Percentiles rank a stretch among this genome's conserved stretches.
Conservation (phyloP, 1,284 basidiomycete genomes). For the Mycena citricolor region DNA sequence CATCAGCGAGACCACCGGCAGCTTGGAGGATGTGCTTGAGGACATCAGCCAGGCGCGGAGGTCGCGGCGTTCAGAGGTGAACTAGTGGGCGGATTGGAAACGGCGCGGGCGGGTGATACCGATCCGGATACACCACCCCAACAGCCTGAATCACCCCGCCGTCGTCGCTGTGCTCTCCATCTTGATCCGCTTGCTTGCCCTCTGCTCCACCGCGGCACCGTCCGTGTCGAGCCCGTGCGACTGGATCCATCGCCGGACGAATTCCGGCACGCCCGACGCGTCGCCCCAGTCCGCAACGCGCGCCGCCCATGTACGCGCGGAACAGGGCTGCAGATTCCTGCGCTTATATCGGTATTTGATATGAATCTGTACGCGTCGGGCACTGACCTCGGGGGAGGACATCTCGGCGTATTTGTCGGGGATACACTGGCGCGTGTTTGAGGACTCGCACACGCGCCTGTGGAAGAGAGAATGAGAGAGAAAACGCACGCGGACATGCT, state of each 20-base stretch:
- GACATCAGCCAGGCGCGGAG: too few species aligned
- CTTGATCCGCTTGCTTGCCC: slow-evolving; percentile 31
- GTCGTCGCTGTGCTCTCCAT: too few species aligned
- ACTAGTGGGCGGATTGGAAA: too few species aligned
- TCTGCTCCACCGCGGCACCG: slow-evolving; percentile 24
- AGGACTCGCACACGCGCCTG: too few species aligned
- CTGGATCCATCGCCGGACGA: slow-evolving; percentile 58
- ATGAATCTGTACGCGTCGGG: background rate
- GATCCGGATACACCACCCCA: too few species aligned
- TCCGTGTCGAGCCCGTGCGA: slow-evolving; percentile 49
- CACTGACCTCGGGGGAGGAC: slow-evolving; percentile 47
- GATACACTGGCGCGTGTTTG: too few species aligned
- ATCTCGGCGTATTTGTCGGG: slow-evolving; percentile 42
- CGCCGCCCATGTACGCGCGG: slow-evolving; percentile 65
- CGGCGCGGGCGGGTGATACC: too few species aligned
- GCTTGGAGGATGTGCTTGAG: slow-evolving; percentile 47
- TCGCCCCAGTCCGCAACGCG: slow-evolving; percentile 58
- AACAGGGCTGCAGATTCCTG: slow-evolving; percentile 63
- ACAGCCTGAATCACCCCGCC: too few species aligned
- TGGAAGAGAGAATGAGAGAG: too few species aligned
- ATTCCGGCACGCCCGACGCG: slow-evolving; percentile 18
- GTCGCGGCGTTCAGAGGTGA: too few species aligned
- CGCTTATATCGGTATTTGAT: slow-evolving; percentile 1
- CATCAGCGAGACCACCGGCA: slow-evolving; percentile 62
- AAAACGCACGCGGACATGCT: background rate